Conservation (phyloP, 768 basidiomycete species). For the Leccinum rimulosum region DNA sequence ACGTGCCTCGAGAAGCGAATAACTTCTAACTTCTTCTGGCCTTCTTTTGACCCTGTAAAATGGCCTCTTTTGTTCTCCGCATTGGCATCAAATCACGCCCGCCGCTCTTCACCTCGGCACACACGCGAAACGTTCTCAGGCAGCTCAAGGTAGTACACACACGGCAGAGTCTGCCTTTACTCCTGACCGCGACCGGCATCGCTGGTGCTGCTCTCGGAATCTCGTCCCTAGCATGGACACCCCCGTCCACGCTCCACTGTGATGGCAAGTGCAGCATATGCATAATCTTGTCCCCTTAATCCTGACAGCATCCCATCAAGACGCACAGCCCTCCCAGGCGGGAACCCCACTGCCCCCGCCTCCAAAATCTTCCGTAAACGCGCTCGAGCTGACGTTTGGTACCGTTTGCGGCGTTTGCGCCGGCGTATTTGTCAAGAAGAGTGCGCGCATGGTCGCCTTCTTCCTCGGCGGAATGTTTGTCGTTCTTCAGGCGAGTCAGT, state of each 20-base stretch:
- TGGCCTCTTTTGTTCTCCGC: constrained; percentile 17
- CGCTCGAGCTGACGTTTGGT: constrained; percentile 84
- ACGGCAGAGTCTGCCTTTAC: constrained; percentile 11
- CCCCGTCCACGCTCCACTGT: constrained; percentile 42
- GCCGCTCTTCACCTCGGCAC: background rate
- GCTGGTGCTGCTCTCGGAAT: constrained; percentile 47
- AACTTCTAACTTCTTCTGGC: background rate
- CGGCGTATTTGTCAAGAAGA: constrained; percentile 94
- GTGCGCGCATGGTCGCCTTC: constrained; percentile 81
- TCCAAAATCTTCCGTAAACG: constrained; percentile 71
- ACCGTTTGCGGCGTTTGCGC: constrained; percentile 86
- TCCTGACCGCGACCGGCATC: constrained; percentile 34
- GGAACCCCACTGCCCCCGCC: constrained; percentile 37
- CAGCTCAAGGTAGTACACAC: background rate
- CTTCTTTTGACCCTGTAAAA: background rate
- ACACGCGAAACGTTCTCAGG: constrained; percentile 1
- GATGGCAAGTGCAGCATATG: constrained; percentile 43
- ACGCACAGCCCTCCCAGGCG: constrained; percentile 8
- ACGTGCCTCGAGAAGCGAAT: constrained; percentile 5
- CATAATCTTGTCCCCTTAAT: background rate
- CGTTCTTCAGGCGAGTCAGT: constrained; percentile 70
- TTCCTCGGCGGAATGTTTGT: constrained; percentile 89
- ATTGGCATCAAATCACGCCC: constrained; percentile 17
- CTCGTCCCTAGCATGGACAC: constrained; percentile 28
- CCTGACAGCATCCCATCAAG: constrained; percentile 10